Percentiles rank a stretch among this genome's conserved stretches.
Evolutionary conservation across 2,329 filamentous ascomycete genomes (phyloP).

Genomic region (Curvularia spicifera): DNA sequence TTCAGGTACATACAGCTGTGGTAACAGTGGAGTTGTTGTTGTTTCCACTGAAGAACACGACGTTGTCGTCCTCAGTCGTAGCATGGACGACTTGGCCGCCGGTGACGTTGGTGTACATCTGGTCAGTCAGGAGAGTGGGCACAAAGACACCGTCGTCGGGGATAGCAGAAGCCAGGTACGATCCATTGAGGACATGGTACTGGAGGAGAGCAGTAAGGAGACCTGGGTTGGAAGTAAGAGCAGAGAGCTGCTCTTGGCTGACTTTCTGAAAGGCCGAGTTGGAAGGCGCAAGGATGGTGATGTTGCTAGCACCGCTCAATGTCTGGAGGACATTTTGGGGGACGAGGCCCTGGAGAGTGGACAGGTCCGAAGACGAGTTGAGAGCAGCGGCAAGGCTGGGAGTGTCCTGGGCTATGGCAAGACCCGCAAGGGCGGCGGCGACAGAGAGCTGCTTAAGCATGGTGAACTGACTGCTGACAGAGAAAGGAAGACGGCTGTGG

Average conservation of each 20-base stretch:
- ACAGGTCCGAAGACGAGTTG: constrained; percentile 32
- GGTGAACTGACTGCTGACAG: constrained; percentile 13
- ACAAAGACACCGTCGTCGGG: constrained; percentile 54
- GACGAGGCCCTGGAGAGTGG: constrained; percentile 48
- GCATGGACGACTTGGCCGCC: constrained; percentile 65
- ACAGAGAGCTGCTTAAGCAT: constrained; percentile 52
- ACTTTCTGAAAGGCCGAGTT: constrained; percentile 58
- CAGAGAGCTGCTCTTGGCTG: constrained; percentile 45
- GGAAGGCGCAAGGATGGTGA: constrained; percentile 65
- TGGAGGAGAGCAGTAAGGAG: constrained; percentile 56
- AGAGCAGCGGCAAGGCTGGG: constrained; percentile 30
- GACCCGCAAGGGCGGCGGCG: constrained; percentile 46
- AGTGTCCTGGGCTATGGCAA: constrained; percentile 40
- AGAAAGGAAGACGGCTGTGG: background rate
- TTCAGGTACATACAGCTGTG: constrained; percentile 52
- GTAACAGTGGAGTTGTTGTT: constrained; percentile 58
- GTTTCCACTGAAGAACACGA: constrained; percentile 61
- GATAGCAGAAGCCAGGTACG: constrained; percentile 49
- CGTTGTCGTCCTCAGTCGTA: constrained; percentile 50
- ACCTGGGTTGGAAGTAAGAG: constrained; percentile 38
- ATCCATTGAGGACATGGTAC: constrained; percentile 66
- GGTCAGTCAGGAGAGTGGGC: constrained; percentile 58
- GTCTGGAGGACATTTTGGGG: constrained; percentile 45
- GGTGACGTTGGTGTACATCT: constrained; percentile 63
- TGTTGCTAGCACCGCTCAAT: constrained; percentile 54